Conservation (phyloP, 768 basidiomycete species). For the Kockovaella imperatae region DNA sequence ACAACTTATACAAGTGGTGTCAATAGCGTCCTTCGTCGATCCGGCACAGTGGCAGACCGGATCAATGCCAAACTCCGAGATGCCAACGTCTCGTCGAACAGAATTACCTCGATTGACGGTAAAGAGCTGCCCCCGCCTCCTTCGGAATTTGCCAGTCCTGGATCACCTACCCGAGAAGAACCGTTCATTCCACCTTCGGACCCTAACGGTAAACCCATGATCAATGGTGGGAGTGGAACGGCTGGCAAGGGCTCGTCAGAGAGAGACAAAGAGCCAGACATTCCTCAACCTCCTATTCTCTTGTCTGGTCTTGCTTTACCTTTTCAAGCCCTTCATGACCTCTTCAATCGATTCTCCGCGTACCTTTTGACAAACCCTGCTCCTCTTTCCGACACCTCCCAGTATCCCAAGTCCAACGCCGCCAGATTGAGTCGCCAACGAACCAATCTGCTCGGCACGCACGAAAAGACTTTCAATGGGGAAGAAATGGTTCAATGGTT, state of each 20-base stretch:
- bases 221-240: constrained; percentile 38
- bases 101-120: constrained; percentile 17
- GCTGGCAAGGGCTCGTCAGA: not conserved
- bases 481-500: constrained; percentile 85
- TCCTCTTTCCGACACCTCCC: constrained; percentile 23
- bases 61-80: constrained; percentile 68
- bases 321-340: constrained; percentile 57
- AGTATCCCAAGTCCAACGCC: constrained; percentile 47
- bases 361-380: constrained; percentile 30
- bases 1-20: constrained; percentile 65
- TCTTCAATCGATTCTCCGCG: constrained; percentile 53
- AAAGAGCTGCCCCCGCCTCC: constrained; percentile 36
- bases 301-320: constrained; percentile 67
- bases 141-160: constrained; percentile 42
- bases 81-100: constrained; percentile 39
- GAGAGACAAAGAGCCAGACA: not conserved
- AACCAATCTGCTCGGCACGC: constrained; percentile 39
- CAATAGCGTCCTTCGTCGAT: constrained; percentile 12
- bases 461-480: constrained; percentile 70
- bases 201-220: constrained; percentile 42
- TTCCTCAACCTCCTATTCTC: constrained; percentile 50
- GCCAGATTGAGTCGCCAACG: constrained; percentile 42
- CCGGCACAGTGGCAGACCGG: constrained; percentile 76
- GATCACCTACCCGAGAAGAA: constrained; percentile 60
- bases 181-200: constrained; percentile 49